These are phyloP conservation scores for Thuidium tamariscinum DNA, from an alignment of 225 moss, liverwort and hornwort genomes.

Conservation along the genomic window DNA sequence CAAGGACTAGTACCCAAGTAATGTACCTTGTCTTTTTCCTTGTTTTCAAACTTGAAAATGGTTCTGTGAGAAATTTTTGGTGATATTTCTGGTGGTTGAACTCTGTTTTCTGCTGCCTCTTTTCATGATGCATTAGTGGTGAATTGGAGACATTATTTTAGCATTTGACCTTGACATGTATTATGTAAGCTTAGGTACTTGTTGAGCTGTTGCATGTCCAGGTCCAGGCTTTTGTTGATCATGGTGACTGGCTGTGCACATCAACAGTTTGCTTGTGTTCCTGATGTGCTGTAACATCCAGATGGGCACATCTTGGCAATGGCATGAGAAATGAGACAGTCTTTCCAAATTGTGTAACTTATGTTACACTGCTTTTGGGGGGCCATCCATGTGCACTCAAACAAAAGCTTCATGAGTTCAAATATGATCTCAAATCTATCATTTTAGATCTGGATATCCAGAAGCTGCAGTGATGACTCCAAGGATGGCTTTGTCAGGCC, in stretches of 20 bases:
- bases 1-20: not conserved
- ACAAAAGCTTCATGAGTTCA: not conserved
- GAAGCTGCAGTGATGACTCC: not conserved
- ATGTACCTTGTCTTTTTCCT: not conserved
- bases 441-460: not conserved
- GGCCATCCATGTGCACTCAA: not conserved
- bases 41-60: not conserved
- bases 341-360: not conserved
- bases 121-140: not conserved
- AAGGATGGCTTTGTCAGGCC: not conserved
- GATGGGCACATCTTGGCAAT: not conserved
- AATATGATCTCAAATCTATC: not conserved
- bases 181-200: not conserved
- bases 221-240: not conserved
- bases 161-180: not conserved
- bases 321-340: not conserved
- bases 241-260: not conserved
- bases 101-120: not conserved
- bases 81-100: not conserved
- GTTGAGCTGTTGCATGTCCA: not conserved
- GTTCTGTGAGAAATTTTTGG: not conserved
- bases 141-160: too few relatives aligned
- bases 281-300: not conserved
- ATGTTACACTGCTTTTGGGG: not conserved
- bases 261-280: not conserved